Evolutionary conservation across 2,329 filamentous ascomycete genomes (phyloP).

Genomic region (Fulvia fulva): DNA sequence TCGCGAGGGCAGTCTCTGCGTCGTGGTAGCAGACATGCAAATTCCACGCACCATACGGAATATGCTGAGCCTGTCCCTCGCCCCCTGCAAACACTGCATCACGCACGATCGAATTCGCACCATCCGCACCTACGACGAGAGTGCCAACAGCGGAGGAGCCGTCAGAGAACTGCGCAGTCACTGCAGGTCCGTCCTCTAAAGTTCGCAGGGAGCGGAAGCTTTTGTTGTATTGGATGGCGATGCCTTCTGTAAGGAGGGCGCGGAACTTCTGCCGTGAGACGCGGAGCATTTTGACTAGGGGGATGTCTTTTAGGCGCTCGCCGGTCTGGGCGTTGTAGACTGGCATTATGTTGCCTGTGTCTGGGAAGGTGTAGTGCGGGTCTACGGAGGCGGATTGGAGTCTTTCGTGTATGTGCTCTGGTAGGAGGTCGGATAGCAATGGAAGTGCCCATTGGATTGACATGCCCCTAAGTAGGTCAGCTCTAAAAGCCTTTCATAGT

Average conservation of each 20-base stretch:
- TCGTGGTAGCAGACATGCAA: slow-evolving; percentile 9
- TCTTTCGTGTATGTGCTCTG: slow-evolving; percentile 12
- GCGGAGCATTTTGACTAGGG: slow-evolving; percentile 11
- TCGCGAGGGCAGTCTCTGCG: not conserved
- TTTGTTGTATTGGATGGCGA: slow-evolving; percentile 7
- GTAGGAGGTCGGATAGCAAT: slow-evolving; percentile 12
- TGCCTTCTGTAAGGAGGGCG: slow-evolving; percentile 6
- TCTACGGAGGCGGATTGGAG: slow-evolving; percentile 20
- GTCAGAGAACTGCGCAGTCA: slow-evolving; percentile 8
- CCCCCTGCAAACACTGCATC: not conserved
- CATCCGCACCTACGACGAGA: slow-evolving; percentile 18
- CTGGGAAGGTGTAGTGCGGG: slow-evolving; percentile 10
- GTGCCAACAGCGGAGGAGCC: slow-evolving; percentile 3
- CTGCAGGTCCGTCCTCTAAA: not conserved
- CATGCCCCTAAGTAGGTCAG: slow-evolving; percentile 13
- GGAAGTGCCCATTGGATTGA: slow-evolving; percentile 17
- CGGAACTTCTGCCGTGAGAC: slow-evolving; percentile 12
- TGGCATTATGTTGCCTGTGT: slow-evolving; percentile 9
- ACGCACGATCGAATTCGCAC: slow-evolving; percentile 16
- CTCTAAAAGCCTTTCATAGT: not conserved
- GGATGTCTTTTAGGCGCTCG: slow-evolving; percentile 7
- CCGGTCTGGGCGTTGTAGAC: slow-evolving; percentile 10
- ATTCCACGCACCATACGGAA: slow-evolving; percentile 9
- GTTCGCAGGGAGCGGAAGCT: not conserved
- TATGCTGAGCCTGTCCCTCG: slow-evolving; percentile 2